These are phyloP conservation scores for Coniochaeta prunicola DNA, from an alignment of 2,329 filamentous ascomycete species.

Conservation along the genomic window DNA sequence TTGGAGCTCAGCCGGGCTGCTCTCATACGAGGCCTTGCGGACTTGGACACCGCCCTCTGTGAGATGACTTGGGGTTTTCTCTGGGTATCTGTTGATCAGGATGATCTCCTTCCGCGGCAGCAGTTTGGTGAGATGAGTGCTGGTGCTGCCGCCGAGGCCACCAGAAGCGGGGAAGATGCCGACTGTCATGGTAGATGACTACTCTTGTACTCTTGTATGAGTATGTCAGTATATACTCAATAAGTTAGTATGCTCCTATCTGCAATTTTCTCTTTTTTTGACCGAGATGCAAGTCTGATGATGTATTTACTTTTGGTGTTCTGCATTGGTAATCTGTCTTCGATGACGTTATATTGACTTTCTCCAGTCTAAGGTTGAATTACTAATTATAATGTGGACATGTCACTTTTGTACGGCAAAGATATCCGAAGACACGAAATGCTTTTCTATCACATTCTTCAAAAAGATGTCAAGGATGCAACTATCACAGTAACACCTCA, in stretches of 20 bases:
- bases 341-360: neutral
- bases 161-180: conserved; percentile 46
- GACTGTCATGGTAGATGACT: conserved; percentile 24
- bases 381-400: neutral
- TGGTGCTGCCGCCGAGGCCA: conserved; percentile 41
- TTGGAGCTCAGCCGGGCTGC: conserved; percentile 31
- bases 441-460: too few species aligned
- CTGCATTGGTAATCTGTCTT: neutral
- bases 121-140: conserved; percentile 36
- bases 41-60: conserved; percentile 37
- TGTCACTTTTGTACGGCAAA: neutral
- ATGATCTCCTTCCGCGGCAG: conserved; percentile 36
- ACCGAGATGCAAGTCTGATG: neutral
- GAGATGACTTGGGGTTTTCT: conserved; percentile 29
- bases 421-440: too few species aligned
- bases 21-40: conserved; percentile 45
- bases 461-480: too few species aligned
- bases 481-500: too few species aligned
- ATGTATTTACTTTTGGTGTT: neutral
- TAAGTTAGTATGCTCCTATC: neutral
- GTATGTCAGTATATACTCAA: too few species aligned
- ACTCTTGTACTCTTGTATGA: too few species aligned
- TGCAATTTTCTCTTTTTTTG: neutral
- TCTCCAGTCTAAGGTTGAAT: neutral
- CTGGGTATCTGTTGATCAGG: conserved; percentile 36